A percentile compares a stretch with the other conserved stretches of the same genome.
These are phyloP conservation scores for Colletotrichum neosansevieriae DNA, from an alignment of 2,329 filamentous ascomycete species.

Conservation along the genomic window DNA sequence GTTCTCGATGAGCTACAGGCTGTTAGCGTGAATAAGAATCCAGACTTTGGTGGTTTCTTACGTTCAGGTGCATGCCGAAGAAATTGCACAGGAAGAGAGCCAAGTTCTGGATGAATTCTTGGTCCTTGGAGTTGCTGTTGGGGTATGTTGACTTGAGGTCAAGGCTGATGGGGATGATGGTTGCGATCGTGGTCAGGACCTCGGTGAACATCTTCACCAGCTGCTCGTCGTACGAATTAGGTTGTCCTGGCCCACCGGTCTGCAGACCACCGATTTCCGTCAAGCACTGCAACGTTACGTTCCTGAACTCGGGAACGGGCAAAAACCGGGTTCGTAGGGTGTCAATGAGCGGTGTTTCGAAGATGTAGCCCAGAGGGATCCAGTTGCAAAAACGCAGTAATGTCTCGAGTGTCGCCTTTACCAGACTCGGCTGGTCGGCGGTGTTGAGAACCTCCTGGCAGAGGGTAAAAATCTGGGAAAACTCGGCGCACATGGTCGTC, in stretches of 20 bases:
- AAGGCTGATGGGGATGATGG: constrained; percentile 90
- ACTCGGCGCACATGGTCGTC: constrained; percentile 98
- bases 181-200: constrained; percentile 90
- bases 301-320: constrained; percentile 93
- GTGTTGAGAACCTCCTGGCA: constrained; percentile 95
- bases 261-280: constrained; percentile 97
- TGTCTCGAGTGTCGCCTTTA: constrained; percentile 97
- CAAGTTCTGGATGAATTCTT: constrained; percentile 97
- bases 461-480: constrained; percentile 97
- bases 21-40: constrained; percentile 37
- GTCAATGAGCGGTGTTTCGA: constrained; percentile 96
- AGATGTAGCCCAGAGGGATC: constrained; percentile 98
- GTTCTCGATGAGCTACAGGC: constrained; percentile 84
- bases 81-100: constrained; percentile 97
- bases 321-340: constrained; percentile 93
- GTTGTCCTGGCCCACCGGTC: constrained; percentile 76
- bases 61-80: constrained; percentile 91
- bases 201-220: constrained; percentile 99
- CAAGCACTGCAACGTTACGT: constrained; percentile 94
- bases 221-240: constrained; percentile 90
- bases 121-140: constrained; percentile 90
- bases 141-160: constrained; percentile 94
- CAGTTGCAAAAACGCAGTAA: constrained; percentile 97
- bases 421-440: constrained; percentile 86
- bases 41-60: constrained; percentile 52